Conservation (phyloP, 2,329 filamentous ascomycete species). For the Pezicula neosporulosa region DNA sequence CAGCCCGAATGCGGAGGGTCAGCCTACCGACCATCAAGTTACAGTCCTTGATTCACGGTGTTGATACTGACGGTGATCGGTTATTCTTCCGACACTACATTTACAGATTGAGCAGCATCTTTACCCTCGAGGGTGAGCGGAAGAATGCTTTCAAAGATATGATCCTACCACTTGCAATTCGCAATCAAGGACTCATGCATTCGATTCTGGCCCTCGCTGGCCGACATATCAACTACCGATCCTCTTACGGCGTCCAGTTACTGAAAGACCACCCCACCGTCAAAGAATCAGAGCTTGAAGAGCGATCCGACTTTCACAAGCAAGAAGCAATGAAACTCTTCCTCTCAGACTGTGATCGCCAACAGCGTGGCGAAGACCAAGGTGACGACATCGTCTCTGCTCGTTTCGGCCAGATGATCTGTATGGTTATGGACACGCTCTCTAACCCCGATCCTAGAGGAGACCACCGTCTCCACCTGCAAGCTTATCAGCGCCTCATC, state of each 20-base stretch:
- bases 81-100: slow-evolving; percentile 83
- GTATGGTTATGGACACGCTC: slow-evolving; percentile 54
- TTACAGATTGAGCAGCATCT: slow-evolving; percentile 71
- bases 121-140: slow-evolving; percentile 74
- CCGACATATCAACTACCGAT: slow-evolving; percentile 65
- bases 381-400: slow-evolving; percentile 47
- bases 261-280: slow-evolving; percentile 47
- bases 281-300: slow-evolving; percentile 41
- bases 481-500: slow-evolving; percentile 72
- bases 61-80: slow-evolving; percentile 76
- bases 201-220: slow-evolving; percentile 81
- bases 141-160: slow-evolving; percentile 85
- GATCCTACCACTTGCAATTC: slow-evolving; percentile 75
- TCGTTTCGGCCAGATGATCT: slow-evolving; percentile 61
- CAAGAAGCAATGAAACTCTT: slow-evolving; percentile 50
- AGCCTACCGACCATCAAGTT: slow-evolving; percentile 51
- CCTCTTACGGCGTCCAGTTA: slow-evolving; percentile 51
- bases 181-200: slow-evolving; percentile 83
- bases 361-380: slow-evolving; percentile 40
- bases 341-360: slow-evolving; percentile 40
- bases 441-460: slow-evolving; percentile 56
- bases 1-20: slow-evolving; percentile 48
- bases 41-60: slow-evolving; percentile 70
- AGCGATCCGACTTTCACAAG: slow-evolving; percentile 53
- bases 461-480: slow-evolving; percentile 76